Evolutionary conservation across 2,329 filamentous ascomycete genomes (phyloP), one percentile per base, ranked within the genome.

Genomic region (Fusarium sterilihyphosum): DNA sequence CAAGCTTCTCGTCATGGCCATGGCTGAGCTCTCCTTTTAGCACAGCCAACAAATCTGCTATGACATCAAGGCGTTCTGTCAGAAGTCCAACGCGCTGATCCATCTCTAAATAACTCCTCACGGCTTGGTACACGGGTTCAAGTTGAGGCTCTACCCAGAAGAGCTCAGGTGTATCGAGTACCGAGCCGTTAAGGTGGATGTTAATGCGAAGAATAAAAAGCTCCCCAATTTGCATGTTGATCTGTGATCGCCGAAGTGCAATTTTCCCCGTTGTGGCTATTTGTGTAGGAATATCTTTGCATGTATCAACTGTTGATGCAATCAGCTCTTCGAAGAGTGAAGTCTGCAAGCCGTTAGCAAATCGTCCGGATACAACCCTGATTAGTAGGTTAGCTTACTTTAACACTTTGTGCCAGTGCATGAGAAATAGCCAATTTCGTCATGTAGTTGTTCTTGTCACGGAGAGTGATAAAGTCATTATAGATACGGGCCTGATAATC

Each of bases 201-300:
- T 96, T 98, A 85, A 99, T 98, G 69, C 96, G 91, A 38, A 99
- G 86, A 80, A 99, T 98, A 83, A 99, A 99, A 61, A 99, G 90
- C 85, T 99, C 95, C 81, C 96, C 96, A 70, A 99, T 98, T 84
- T 98, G 95, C 95, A 98, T 98, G 86, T 98, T 98, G 87, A 99
- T 98, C 82, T 98, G 92, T 67, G 91, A 91, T 49, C 96, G 91
- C 67, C 92, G 94, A 67, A 99, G 90, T 63, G 94, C 92, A 80
- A 99, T 96, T 80, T 95, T 96, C 73, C 96, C 96, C 1, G 96
- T 98, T 74, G 93, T 86, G 6, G 96, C 96, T 77, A 99, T 98
- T 82, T 98, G 94, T 14, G 94, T 92, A 1, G 96, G 96, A 9
- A 99, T 93, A 67, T 97, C 94, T 81, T 97, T 97, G 79, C 95